These are phyloP conservation scores for Articulospora tetracladia DNA, from an alignment of 495 filamentous ascomycete species.

Conservation along the genomic window DNA sequence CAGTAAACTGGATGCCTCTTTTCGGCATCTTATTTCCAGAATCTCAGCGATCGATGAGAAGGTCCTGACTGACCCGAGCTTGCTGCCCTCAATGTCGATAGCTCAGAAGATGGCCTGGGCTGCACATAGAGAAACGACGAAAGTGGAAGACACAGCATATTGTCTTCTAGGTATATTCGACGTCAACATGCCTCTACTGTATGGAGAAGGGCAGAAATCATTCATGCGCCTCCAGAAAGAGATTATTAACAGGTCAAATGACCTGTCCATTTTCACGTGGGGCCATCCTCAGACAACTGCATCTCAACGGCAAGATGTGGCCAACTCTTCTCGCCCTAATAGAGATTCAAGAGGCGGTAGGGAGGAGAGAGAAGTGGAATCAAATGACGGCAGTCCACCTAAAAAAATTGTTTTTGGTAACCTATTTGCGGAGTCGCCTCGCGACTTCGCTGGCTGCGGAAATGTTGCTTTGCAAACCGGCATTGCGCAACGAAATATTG, in stretches of 20 bases:
- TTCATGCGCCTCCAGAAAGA: slow-evolving; percentile 29
- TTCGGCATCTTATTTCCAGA: background rate
- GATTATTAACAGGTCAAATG: slow-evolving; percentile 12
- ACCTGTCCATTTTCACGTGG: slow-evolving; percentile 4
- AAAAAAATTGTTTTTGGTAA: too few relatives aligned
- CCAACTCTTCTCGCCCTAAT: background rate
- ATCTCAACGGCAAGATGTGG: background rate
- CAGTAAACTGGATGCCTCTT: background rate
- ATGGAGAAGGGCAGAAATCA: slow-evolving; percentile 27
- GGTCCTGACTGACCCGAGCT: background rate
- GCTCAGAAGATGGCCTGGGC: slow-evolving; percentile 26
- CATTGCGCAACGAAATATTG: too few relatives aligned
- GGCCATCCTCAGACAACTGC: too few relatives aligned
- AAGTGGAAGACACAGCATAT: slow-evolving; percentile 26
- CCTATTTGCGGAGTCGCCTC: too few relatives aligned
- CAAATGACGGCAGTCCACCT: too few relatives aligned
- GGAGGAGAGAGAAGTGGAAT: background rate
- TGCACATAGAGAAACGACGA: slow-evolving; percentile 19
- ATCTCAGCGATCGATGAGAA: background rate
- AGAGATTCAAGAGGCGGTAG: too few relatives aligned
- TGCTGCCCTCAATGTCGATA: background rate
- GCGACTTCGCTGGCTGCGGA: too few relatives aligned
- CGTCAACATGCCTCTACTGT: slow-evolving; percentile 28
- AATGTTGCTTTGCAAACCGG: too few relatives aligned
- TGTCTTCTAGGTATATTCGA: slow-evolving; percentile 26